Evolutionary conservation across 2,329 filamentous ascomycete genomes (phyloP).

Genomic region (Byssothecium circinans): DNA sequence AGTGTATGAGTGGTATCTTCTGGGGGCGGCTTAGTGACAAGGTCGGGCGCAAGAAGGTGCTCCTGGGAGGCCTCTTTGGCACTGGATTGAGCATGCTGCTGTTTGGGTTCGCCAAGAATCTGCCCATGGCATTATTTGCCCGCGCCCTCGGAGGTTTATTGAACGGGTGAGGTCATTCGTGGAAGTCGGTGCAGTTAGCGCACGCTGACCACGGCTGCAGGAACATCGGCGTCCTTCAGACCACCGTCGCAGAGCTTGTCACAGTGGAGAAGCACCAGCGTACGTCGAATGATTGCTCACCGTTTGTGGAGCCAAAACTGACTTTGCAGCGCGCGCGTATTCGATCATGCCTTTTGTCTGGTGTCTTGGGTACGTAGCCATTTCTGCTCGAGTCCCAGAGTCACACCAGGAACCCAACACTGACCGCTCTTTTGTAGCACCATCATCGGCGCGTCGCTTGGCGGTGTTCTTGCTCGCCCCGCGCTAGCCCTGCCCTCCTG

Average conservation of each 20-base stretch:
- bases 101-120: slow-evolving; percentile 85
- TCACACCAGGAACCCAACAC: slow-evolving; percentile 13
- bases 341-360: slow-evolving; percentile 98
- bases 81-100: slow-evolving; percentile 90
- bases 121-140: slow-evolving; percentile 81
- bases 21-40: slow-evolving; percentile 93
- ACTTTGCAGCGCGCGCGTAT: slow-evolving; percentile 75
- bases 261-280: slow-evolving; percentile 92
- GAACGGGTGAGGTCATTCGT: slow-evolving; percentile 71
- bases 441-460: slow-evolving; percentile 88
- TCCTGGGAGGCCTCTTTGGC: slow-evolving; percentile 84
- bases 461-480: slow-evolving; percentile 84
- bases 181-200: slow-evolving; percentile 21
- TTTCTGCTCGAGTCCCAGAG: slow-evolving; percentile 15
- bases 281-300: slow-evolving; percentile 49
- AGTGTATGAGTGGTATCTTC: slow-evolving; percentile 88
- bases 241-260: slow-evolving; percentile 90
- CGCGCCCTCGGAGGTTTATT: slow-evolving; percentile 86
- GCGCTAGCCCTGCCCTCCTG: slow-evolving; percentile 76
- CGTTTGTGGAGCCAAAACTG: slow-evolving; percentile 13
- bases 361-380: slow-evolving; percentile 74
- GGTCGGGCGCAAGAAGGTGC: slow-evolving; percentile 88
- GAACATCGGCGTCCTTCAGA: slow-evolving; percentile 94
- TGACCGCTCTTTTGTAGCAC: slow-evolving; percentile 59
- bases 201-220: slow-evolving; percentile 50